Base-by-base conservation (phyloP, 1,139 yeast genomes). In the Hanseniaspora uvarum region DNA sequence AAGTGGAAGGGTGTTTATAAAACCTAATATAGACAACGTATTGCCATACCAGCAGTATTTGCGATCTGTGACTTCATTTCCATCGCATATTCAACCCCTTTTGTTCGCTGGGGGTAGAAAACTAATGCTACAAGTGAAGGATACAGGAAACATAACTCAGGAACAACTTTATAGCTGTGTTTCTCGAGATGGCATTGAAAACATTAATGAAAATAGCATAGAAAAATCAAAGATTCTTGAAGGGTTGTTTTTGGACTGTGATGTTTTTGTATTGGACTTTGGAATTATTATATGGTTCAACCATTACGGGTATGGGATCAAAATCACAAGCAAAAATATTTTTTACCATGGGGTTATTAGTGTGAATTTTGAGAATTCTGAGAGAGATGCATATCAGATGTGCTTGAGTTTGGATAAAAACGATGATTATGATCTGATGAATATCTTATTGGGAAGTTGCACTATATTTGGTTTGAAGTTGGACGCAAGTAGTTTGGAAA, bases 71-170 rank as follows among this genome's bases (percentile, higher is more conserved):
- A 72, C 68, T 12, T 24, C 52, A 11, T 43, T 45, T 26, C 53
- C 43, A 16, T 47, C 41, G 62, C 52, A 60, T 45, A 43, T 47
- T 57, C 60, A 62, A 24, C 69, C 71, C 1, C 59, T 71, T 1
- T 58, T 72, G 16, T 67, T 66, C 51, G 75, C 73, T 5, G 75
- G 75, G 6, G 75, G 75, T 1, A 60, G 75, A 37, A 65, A 69
- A 28, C 63, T 68, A 45, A 52, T 59, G 12, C 54, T 68, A 61
- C 14, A 50, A 6, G 39, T 50, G 14, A 43, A 10, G 16, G 53
- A 50, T 18, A 50, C 26, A n/a, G 53, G 53, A 58, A 34, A 44
- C 63, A 26, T 55, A 51, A 28, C 55, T 55, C 31, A 54, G 53
- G 41, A 49, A 41, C 28, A 58, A 54, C 45, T 47, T 14, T 41